Base-by-base conservation (phyloP, 2,329 filamentous ascomycete genomes). In the Ceratocystis cubensis region DNA sequence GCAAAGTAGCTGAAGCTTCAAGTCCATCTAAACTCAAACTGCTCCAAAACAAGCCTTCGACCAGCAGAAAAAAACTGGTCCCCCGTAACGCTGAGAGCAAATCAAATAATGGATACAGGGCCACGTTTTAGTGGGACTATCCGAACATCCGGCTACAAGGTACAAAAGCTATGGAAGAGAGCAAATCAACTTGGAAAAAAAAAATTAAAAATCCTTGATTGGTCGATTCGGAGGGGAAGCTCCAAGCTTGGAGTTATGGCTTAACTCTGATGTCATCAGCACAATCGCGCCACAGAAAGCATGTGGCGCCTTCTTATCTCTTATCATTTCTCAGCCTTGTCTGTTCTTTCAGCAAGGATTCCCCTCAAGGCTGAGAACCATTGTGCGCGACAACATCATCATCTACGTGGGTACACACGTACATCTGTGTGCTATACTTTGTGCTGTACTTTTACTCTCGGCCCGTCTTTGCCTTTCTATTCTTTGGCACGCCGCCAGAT, bases 221-320 rank as follows among this genome's bases (percentile, higher is more conserved):
- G 56, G 56, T 10, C 5, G 15, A 1, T n/a, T 37, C 30, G 2
- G 48, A 22, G 28, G n/a, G 15, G 28, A 13, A n/a, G 30, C 56
- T 37, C 28, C 5, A 59, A n/a, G 17, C 50, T 15, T 22, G n/a
- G 8, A 37, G 56, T 59, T 13, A 30, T 20, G 56, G 56, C 28
- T 6, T 37, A 41, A 17, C 56, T 59, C 56, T 59, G 56, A 59
- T 59, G 56, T 59, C 56, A 59, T 59, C 22, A 53, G 37, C 15
- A 3, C 8, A 37, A 13, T 15, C 37, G 53, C 25, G 56, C 56
- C 56, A 57, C 53, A 53, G 8, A 8, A 3, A 22, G 48, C n/a
- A 37, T n/a, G 30, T 53, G 48, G 48, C 25, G 28, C 33, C 8
- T 33, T 10, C 56, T 37, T 33, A 59, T 59, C 56, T 15, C 56